Conservation (phyloP, 441 rosid genomes). For the Populus trichocarpa region DNA sequence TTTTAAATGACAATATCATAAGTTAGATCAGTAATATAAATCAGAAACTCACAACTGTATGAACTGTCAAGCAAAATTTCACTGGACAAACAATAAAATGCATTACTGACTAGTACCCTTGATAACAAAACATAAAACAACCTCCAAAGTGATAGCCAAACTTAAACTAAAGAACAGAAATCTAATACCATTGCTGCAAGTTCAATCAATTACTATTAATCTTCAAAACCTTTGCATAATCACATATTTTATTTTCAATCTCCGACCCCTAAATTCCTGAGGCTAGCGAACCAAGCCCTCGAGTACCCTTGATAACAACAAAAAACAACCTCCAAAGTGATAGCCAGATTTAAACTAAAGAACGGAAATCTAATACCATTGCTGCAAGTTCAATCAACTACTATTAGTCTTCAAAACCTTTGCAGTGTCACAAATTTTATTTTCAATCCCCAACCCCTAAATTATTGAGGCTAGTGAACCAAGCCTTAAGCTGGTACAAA, state of each 20-base stretch:
- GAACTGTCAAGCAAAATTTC: background rate
- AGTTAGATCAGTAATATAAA: too few species aligned
- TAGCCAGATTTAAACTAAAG: background rate
- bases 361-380: background rate
- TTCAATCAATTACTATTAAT: background rate
- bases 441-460: background rate
- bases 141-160: background rate
- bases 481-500: background rate
- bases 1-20: background rate
- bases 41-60: background rate
- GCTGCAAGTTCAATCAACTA: background rate
- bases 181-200: background rate
- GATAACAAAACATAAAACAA: background rate
- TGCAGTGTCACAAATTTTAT: background rate
- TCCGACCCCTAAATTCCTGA: too few species aligned
- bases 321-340: background rate
- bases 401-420: too few species aligned
- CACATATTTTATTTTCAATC: too few species aligned
- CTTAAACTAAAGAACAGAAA: background rate
- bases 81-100: background rate
- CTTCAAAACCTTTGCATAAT: too few species aligned
- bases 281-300: too few species aligned
- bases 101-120: background rate
- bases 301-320: background rate
- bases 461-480: too few species aligned